phyloP scores from a whole-genome alignment of 306 rosid species.

The Prunus dulcis region DNA sequence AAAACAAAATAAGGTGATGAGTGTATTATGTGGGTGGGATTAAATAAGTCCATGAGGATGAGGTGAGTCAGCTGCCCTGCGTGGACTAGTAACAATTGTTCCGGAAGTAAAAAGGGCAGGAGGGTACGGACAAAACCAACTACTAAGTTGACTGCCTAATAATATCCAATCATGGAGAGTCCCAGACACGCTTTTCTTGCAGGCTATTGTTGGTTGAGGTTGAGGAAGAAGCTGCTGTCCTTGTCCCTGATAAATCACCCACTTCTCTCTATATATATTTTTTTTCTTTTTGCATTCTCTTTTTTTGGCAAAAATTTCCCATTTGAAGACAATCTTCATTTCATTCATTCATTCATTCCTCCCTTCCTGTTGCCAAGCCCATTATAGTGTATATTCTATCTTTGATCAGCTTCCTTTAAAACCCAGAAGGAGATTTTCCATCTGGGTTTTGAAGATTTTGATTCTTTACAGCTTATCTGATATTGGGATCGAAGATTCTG shows the following conservation, averaged over 20 bases:
- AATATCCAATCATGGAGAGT: conserved; percentile 34
- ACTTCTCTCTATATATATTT: conserved; percentile 13
- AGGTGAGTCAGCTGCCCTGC: not conserved
- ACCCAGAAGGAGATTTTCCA: conserved; percentile 13
- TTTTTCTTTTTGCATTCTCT: not conserved
- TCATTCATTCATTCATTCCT: not conserved
- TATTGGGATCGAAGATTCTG: conserved; percentile 7
- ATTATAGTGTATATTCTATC: conserved; percentile 15
- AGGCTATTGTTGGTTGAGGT: conserved; percentile 26
- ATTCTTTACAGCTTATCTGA: conserved; percentile 14
- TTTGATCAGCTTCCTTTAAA: conserved; percentile 25
- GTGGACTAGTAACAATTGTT: conserved; percentile 1
- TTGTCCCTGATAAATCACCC: conserved; percentile 17
- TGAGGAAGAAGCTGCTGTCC: conserved; percentile 8
- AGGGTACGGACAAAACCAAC: conserved; percentile 38
- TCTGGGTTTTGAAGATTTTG: conserved; percentile 28
- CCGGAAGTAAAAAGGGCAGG: conserved; percentile 13
- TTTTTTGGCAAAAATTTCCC: conserved; percentile 33
- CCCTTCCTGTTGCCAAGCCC: conserved; percentile 14
- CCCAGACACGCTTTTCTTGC: conserved; percentile 41
- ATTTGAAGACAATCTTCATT: not conserved
- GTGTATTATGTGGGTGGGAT: not conserved
- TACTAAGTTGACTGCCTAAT: conserved; percentile 61
- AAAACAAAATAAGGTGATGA: not conserved
- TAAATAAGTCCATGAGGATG: not conserved